These are phyloP conservation scores for Arbutus unedo DNA, from an alignment of 148 eudicot species.

Conservation along the genomic window DNA sequence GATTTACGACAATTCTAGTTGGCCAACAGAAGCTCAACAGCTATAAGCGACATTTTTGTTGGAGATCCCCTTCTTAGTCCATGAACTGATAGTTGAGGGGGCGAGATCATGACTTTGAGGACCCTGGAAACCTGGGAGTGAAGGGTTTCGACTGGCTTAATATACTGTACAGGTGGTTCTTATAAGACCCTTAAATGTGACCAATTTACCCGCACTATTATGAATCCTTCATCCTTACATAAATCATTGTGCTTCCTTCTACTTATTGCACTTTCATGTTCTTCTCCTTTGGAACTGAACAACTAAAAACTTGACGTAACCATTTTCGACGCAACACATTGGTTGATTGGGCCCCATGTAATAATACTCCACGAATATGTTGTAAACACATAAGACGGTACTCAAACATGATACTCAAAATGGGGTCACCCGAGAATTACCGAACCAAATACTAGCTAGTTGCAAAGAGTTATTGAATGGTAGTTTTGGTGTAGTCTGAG, in stretches of 20 bases:
- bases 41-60: background rate
- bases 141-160: background rate
- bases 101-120: background rate
- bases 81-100: background rate
- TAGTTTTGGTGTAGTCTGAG: conserved; percentile 30
- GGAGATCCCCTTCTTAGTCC: background rate
- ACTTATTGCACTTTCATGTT: background rate
- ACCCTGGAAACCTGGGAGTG: too few relatives aligned
- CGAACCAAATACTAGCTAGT: background rate
- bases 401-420: too few relatives aligned
- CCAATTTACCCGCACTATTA: background rate
- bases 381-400: too few relatives aligned
- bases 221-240: background rate
- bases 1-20: background rate
- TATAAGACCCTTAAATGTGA: background rate
- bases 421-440: too few relatives aligned
- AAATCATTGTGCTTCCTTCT: background rate
- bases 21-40: background rate
- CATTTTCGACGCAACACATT: too few relatives aligned
- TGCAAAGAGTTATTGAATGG: background rate
- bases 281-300: background rate
- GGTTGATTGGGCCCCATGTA: too few relatives aligned
- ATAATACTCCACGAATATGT: too few relatives aligned
- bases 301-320: background rate
- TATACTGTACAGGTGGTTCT: background rate